phyloP scores from a whole-genome alignment of 306 rosid species.

The Prunus davidiana region DNA sequence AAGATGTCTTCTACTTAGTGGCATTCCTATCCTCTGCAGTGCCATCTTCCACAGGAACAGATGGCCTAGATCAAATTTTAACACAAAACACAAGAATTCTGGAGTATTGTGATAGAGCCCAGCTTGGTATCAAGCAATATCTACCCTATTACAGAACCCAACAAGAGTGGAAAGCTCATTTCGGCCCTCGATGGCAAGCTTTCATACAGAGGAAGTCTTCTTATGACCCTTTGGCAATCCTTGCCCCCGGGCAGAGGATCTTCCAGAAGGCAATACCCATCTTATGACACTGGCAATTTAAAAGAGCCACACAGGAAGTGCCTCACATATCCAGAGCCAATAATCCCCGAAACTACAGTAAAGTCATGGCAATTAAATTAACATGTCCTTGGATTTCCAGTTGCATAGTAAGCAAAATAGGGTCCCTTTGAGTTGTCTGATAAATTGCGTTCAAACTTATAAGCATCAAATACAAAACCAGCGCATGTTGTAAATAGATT shows the following conservation, averaged over 20 bases:
- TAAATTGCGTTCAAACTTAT: conserved; percentile 9
- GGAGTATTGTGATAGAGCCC: conserved; percentile 43
- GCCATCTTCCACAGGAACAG: conserved; percentile 60
- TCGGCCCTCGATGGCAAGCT: conserved; percentile 67
- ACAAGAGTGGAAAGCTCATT: conserved; percentile 81
- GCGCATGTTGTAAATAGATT: conserved; percentile 9
- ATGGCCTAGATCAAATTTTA: conserved; percentile 57
- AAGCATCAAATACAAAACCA: conserved; percentile 8
- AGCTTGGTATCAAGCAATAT: conserved; percentile 69
- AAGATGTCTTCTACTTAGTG: conserved; percentile 75
- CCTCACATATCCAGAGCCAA: conserved; percentile 10
- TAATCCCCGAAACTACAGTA: conserved; percentile 11
- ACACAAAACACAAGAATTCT: conserved; percentile 65
- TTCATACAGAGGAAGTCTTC: conserved; percentile 56
- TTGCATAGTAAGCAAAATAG: conserved; percentile 5
- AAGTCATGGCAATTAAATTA: conserved; percentile 10
- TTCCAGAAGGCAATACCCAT: conserved; percentile 62
- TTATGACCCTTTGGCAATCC: conserved; percentile 88
- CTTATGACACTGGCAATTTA: conserved; percentile 13
- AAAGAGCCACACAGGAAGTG: conserved; percentile 2
- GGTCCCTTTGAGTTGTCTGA: background rate
- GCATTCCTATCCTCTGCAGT: conserved; percentile 78
- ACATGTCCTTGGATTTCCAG: conserved; percentile 21
- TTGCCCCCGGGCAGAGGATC: conserved; percentile 90
- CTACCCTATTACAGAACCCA: conserved; percentile 71